Percentiles rank a stretch among this genome's conserved stretches.
phyloP scores from a whole-genome alignment of 2,329 filamentous ascomycete genomes.

The Fusarium globosum region DNA sequence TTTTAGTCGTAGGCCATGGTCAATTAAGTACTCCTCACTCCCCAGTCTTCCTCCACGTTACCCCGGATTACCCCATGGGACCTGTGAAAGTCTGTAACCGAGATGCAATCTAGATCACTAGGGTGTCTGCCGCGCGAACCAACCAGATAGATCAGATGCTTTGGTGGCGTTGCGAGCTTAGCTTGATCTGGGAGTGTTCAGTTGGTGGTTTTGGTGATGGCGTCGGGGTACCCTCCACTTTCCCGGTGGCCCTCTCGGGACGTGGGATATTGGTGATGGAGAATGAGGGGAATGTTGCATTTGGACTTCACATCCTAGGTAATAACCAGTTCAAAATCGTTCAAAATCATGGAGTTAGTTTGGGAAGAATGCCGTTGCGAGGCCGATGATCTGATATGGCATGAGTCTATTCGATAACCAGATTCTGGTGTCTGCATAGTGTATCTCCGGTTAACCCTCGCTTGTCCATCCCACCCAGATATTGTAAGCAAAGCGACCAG shows the following conservation, averaged over 20 bases:
- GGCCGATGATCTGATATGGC: background rate
- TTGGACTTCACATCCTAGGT: background rate
- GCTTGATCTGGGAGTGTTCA: background rate
- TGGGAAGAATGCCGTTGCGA: rapidly evolving
- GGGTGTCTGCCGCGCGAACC: background rate
- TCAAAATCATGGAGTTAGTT: no score
- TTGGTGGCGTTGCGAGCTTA: background rate
- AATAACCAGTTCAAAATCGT: rapidly evolving
- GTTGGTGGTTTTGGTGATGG: background rate
- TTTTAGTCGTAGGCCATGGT: background rate
- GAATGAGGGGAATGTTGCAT: background rate
- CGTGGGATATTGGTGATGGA: background rate
- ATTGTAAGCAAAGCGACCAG: background rate
- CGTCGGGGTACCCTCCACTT: constrained; percentile 9
- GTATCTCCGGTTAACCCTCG: rapidly evolving
- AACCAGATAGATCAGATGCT: background rate
- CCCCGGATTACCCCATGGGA: constrained; percentile 26
- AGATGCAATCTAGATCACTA: background rate
- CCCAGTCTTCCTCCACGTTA: constrained; percentile 5
- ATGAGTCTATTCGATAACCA: background rate
- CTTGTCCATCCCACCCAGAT: rapidly evolving
- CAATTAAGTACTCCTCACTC: constrained; percentile 11
- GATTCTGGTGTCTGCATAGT: background rate
- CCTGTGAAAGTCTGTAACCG: background rate
- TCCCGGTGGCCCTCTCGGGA: constrained; percentile 28